Evolutionary conservation across 768 basidiomycete genomes (phyloP).

Genomic region (Trametes punicea): DNA sequence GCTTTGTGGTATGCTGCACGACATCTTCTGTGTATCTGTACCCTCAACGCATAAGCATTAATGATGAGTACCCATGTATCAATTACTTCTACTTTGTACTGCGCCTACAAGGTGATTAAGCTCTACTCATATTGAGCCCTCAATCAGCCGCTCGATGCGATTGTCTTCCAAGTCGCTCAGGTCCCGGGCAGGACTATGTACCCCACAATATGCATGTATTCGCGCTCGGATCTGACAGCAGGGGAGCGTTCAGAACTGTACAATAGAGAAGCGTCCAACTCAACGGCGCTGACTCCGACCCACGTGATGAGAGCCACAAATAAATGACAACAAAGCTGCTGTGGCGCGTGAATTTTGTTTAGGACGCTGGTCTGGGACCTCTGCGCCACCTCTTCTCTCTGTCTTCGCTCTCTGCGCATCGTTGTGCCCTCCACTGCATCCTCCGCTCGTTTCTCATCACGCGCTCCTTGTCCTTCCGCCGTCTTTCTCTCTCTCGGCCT

Average conservation of each 20-base stretch:
- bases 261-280: not conserved
- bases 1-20: not conserved
- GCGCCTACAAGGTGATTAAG: not conserved
- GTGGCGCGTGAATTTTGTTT: constrained; percentile 16
- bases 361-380: not conserved
- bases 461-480: not conserved
- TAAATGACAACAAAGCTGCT: constrained; percentile 7
- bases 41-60: not conserved
- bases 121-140: too few species aligned
- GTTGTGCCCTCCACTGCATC: not conserved
- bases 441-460: not conserved
- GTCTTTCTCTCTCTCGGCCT: not conserved
- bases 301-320: constrained; percentile 13
- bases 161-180: too few species aligned
- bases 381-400: constrained; percentile 23
- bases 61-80: not conserved
- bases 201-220: too few species aligned
- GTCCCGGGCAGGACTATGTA: too few species aligned
- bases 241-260: not conserved
- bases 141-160: too few species aligned
- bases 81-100: not conserved
- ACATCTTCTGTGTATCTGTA: not conserved
- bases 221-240: too few species aligned
- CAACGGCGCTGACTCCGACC: not conserved
- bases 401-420: constrained; percentile 23